phyloP scores from a whole-genome alignment of 1,284 basidiomycete species.

The Pholiota adiposa region DNA sequence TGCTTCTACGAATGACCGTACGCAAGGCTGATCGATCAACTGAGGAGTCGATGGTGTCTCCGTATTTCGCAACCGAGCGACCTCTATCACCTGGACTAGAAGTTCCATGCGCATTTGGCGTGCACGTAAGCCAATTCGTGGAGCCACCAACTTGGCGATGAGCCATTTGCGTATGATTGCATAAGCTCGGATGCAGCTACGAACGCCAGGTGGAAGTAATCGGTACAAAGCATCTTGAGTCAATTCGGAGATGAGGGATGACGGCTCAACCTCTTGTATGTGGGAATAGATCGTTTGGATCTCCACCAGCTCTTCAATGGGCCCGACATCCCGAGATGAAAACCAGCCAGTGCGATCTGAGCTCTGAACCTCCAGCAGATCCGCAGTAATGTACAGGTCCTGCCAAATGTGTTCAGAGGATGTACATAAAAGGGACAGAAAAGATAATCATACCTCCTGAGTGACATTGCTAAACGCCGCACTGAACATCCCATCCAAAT shows the following conservation, averaged over 20 bases:
- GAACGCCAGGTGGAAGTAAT: constrained; percentile 70
- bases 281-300: constrained; percentile 78
- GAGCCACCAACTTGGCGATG: constrained; percentile 66
- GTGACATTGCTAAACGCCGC: constrained; percentile 76
- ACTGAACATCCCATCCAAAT: constrained; percentile 72
- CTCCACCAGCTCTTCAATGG: constrained; percentile 63
- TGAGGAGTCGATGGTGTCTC: constrained; percentile 40
- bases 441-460: constrained; percentile 58
- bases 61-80: constrained; percentile 63
- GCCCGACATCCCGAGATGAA: constrained; percentile 52
- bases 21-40: constrained; percentile 54
- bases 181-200: constrained; percentile 76
- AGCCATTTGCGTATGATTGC: constrained; percentile 78
- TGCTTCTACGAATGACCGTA: constrained; percentile 79
- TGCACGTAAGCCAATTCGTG: constrained; percentile 58
- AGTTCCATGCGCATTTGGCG: constrained; percentile 77
- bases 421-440: constrained; percentile 1
- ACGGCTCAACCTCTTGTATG: constrained; percentile 71
- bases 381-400: constrained; percentile 77
- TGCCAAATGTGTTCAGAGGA: constrained; percentile 28
- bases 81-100: constrained; percentile 69
- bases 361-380: constrained; percentile 79
- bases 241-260: constrained; percentile 68
- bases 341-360: constrained; percentile 82
- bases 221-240: constrained; percentile 72